Evolutionary conservation across 2,329 filamentous ascomycete species (phyloP), one percentile per base, ranked within the genome.

Genomic region (Trichophyton benhamiae): DNA sequence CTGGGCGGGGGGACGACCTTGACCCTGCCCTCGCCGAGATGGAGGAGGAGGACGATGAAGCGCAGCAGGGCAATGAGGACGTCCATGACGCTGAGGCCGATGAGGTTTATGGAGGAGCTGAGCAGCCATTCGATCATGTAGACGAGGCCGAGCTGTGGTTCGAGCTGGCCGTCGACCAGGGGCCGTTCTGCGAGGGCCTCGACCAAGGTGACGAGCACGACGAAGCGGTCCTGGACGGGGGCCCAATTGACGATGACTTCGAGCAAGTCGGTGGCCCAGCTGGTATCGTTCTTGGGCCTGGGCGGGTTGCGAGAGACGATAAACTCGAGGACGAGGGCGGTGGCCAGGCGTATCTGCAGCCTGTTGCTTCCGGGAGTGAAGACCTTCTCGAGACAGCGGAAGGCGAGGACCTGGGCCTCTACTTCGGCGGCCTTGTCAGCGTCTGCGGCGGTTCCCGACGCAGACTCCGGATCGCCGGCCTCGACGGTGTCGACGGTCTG

Each of bases 31-130:
- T 76, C 30, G 89, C 44, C 44, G 7, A 48, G 80, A 68, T 89
- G 87, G 13, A 96, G 80, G 7, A 95, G 78, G 68, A 85, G 82
- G 66, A 90, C 83, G 71, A 92, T 87, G 70, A 95, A 90, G 65
- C 89, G 87, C 65, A 96, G 83, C 13, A 99, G 79, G 1, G 90
- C 88, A 13, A 95, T 79, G 30, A 97, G 78, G 17, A 97, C 86
- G 72, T 99, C 94, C 86, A 97, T 97, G 59, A 97, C 88, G 71
- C 91, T 96, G 53, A 99, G 79, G 0, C 94, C 94, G 64, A 99
- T 96, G 70, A 97, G 81, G 73, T 96, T 97, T 70, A 95, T 86
- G 48, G 92, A 86, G 0, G 92, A 96, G 59, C 87, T 86, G 55
- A 99, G 78, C 8, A 97, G 80, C 64, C 88, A 89, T 63, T 89